phyloP scores from a whole-genome alignment of 2,329 filamentous ascomycete genomes.

The Ustulina deusta region DNA sequence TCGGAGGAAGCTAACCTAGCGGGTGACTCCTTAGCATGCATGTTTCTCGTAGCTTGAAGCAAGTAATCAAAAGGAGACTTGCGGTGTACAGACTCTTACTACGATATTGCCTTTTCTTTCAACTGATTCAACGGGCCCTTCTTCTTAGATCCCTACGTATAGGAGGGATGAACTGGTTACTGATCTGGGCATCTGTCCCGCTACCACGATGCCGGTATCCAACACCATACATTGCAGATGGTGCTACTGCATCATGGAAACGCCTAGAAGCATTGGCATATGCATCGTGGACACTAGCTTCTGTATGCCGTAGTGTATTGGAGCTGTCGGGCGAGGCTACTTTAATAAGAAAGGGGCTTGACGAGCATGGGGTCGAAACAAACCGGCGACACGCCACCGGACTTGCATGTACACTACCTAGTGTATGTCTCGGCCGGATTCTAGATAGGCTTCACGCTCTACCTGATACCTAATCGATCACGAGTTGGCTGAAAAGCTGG shows the following conservation, averaged over 20 bases:
- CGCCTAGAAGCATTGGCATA: background rate
- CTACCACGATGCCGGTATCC: conserved; percentile 5
- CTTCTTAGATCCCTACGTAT: background rate
- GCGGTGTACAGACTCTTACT: background rate
- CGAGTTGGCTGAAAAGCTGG: background rate
- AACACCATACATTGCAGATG: conserved; percentile 12
- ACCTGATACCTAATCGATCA: conserved; percentile 2
- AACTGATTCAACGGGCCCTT: conserved; percentile 1
- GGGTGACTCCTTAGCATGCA: background rate
- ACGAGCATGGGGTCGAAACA: conserved; percentile 32
- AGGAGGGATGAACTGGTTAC: background rate
- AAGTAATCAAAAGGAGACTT: background rate
- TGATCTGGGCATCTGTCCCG: background rate
- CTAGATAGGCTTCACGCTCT: conserved; percentile 7
- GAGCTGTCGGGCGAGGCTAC: background rate
- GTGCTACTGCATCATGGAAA: conserved; percentile 2
- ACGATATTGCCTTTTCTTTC: conserved; percentile 17
- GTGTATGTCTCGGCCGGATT: background rate
- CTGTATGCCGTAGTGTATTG: background rate
- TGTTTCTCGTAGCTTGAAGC: background rate
- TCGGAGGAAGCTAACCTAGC: background rate
- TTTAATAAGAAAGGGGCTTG: conserved; percentile 16
- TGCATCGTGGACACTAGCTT: background rate
- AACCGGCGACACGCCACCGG: background rate
- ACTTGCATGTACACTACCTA: background rate